Evolutionary conservation across 75 land plant species (phyloP).

Genomic region (Pinus albicaulis): DNA sequence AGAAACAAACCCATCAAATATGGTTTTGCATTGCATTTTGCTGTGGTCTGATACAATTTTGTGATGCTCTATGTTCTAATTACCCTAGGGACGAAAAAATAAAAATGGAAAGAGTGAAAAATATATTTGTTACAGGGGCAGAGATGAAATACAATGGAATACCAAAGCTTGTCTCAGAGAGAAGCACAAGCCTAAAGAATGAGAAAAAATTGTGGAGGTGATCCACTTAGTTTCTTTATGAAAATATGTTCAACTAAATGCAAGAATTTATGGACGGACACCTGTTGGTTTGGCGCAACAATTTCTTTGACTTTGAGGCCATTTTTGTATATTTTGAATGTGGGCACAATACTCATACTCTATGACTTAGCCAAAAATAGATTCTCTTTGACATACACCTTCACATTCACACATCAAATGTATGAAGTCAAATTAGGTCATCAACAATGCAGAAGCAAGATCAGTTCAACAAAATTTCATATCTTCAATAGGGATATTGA

Average conservation of each 20-base stretch:
- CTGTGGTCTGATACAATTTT: no score
- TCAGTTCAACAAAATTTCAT: background rate
- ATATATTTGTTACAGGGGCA: background rate
- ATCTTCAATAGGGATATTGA: background rate
- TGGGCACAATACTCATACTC: conserved; percentile 59
- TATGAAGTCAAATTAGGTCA: background rate
- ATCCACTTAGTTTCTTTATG: conserved; percentile 5
- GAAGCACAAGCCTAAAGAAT: background rate
- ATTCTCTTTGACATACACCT: conserved; percentile 58
- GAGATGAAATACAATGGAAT: background rate
- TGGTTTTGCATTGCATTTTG: background rate
- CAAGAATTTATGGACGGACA: conserved; percentile 1
- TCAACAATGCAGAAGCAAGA: background rate
- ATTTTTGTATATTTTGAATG: conserved; percentile 83
- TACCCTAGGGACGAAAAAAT: background rate
- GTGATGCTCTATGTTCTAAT: no score
- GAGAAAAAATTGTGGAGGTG: conserved; percentile 3
- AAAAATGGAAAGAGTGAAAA: conserved; percentile 2
- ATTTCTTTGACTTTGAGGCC: conserved; percentile 72
- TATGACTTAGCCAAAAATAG: conserved; percentile 63
- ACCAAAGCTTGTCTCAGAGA: background rate
- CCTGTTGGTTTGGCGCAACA: conserved; percentile 41
- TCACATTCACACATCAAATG: background rate
- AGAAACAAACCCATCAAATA: background rate
- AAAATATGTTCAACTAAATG: conserved; percentile 7